These are phyloP conservation scores for Arctostaphylos glauca DNA, from an alignment of 148 eudicot genomes.

Conservation along the genomic window DNA sequence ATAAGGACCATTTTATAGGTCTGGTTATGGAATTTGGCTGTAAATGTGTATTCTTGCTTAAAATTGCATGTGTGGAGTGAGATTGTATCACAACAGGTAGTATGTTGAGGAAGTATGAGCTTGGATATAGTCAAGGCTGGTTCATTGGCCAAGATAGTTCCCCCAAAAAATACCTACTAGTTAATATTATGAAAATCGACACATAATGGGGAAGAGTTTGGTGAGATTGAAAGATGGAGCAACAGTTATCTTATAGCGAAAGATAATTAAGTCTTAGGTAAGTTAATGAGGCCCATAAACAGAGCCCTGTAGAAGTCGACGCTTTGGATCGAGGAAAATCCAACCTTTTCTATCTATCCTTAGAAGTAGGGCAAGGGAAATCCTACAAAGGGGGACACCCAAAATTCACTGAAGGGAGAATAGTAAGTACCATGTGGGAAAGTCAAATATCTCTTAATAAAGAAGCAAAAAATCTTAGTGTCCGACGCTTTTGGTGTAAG, in stretches of 20 bases:
- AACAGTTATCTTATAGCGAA: neutral
- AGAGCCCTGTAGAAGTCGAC: neutral
- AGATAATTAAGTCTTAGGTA: neutral
- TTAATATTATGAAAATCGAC: neutral
- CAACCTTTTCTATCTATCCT: too few species aligned
- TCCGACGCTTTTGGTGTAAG: neutral
- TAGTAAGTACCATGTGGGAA: too few species aligned
- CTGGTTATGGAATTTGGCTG: neutral
- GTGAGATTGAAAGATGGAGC: neutral
- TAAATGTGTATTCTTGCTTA: neutral
- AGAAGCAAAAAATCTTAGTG: neutral
- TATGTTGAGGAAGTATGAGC: neutral
- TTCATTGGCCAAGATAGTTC: neutral
- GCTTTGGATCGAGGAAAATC: neutral
- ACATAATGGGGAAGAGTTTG: neutral
- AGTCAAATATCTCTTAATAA: too few species aligned
- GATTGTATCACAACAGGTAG: neutral
- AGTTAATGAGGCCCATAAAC: neutral
- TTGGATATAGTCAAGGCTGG: neutral
- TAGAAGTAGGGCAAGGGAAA: too few species aligned
- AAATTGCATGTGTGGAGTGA: neutral
- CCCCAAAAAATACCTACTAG: neutral
- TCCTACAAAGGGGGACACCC: too few species aligned
- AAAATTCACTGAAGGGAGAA: too few species aligned
- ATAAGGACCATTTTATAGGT: neutral